A percentile compares a stretch with the other conserved stretches of the same genome.
phyloP scores from a whole-genome alignment of 768 basidiomycete genomes.

The Myochromella boudieri region DNA sequence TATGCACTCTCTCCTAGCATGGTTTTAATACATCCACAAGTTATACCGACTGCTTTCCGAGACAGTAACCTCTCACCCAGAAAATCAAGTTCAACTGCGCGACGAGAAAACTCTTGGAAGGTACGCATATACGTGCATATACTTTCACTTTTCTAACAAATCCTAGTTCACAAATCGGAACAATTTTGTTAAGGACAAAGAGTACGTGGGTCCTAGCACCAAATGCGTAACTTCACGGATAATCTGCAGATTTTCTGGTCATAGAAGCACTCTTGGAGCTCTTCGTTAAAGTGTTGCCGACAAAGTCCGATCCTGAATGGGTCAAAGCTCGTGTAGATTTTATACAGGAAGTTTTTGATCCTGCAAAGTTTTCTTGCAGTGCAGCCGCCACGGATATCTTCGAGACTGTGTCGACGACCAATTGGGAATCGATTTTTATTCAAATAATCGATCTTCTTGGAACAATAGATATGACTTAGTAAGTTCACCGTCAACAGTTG shows the following conservation, averaged over 20 bases:
- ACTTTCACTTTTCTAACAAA: not conserved
- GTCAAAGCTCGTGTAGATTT: constrained; percentile 43
- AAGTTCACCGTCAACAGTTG: constrained; percentile 20
- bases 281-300: constrained; percentile 55
- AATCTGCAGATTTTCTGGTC: constrained; percentile 44
- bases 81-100: constrained; percentile 48
- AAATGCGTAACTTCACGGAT: not conserved
- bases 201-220: constrained; percentile 28
- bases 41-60: constrained; percentile 55
- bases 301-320: constrained; percentile 31
- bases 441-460: constrained; percentile 51
- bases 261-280: constrained; percentile 58
- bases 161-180: constrained; percentile 36
- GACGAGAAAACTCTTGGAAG: constrained; percentile 45
- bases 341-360: constrained; percentile 50
- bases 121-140: constrained; percentile 27
- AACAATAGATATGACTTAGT: constrained; percentile 46
- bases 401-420: constrained; percentile 36
- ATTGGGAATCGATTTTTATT: constrained; percentile 55
- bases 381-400: constrained; percentile 39
- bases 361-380: constrained; percentile 35
- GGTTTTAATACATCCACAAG: constrained; percentile 29
- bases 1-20: not conserved
- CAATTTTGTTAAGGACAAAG: constrained; percentile 44
- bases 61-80: constrained; percentile 35